A percentile compares a stretch with the other conserved stretches of the same genome.
phyloP scores from a whole-genome alignment of 1,284 basidiomycete genomes.

The Boletellus sp. region DNA sequence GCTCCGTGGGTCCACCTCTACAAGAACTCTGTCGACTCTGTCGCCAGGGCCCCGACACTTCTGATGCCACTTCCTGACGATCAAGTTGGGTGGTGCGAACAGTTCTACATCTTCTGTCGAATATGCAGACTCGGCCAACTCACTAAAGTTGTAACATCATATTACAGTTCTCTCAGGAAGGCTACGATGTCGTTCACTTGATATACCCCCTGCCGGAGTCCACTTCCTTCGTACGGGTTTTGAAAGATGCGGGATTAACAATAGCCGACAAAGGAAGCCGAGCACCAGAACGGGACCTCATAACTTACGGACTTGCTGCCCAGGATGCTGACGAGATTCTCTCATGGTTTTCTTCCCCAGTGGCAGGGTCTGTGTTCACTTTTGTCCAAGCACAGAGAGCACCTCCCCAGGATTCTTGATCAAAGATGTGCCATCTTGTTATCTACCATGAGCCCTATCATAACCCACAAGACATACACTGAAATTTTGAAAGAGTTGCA shows the following conservation, averaged over 20 bases:
- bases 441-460: slow-evolving; percentile 30
- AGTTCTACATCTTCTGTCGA: slow-evolving; percentile 25
- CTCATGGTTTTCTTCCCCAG: slow-evolving; percentile 12
- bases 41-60: slow-evolving; percentile 28
- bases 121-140: neutral
- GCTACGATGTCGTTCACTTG: slow-evolving; percentile 39
- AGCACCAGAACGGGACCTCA: slow-evolving; percentile 33
- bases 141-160: neutral
- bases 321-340: slow-evolving; percentile 24
- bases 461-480: neutral
- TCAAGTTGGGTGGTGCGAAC: slow-evolving; percentile 38
- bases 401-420: slow-evolving; percentile 30
- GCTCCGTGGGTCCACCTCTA: slow-evolving; percentile 13
- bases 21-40: slow-evolving; percentile 29
- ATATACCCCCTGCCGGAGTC: slow-evolving; percentile 23
- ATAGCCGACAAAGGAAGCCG: slow-evolving; percentile 8
- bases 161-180: slow-evolving; percentile 44
- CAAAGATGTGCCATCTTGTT: slow-evolving; percentile 21
- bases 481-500: slow-evolving; percentile 26
- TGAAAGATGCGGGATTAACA: slow-evolving; percentile 18
- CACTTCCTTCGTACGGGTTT: slow-evolving; percentile 16
- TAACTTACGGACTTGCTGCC: slow-evolving; percentile 37
- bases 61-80: slow-evolving; percentile 29
- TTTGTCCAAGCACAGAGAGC: slow-evolving; percentile 32
- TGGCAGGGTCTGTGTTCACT: slow-evolving; percentile 37